These are phyloP conservation scores for Podila clonocystis DNA, from an alignment of 192 early-diverging fungal genomes.

Conservation along the genomic window DNA sequence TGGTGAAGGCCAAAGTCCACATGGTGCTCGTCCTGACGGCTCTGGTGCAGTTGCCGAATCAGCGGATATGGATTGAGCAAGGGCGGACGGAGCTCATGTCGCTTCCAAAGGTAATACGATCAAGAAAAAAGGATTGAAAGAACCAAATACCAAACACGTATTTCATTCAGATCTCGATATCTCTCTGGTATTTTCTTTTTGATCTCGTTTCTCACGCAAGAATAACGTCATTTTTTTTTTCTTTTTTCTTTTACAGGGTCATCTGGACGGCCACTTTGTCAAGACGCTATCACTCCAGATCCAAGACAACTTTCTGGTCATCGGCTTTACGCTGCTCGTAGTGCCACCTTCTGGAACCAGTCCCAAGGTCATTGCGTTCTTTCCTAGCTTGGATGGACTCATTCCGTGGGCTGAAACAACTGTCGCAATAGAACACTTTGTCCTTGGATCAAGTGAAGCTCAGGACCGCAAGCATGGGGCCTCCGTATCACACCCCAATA, in stretches of 20 bases:
- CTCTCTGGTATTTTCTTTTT: neutral
- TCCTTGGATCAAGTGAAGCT: neutral
- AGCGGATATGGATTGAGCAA: slow-evolving; percentile 35
- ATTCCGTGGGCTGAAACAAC: slow-evolving; percentile 44
- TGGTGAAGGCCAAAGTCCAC: slow-evolving; percentile 19
- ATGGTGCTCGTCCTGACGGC: slow-evolving; percentile 42
- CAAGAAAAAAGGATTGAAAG: neutral
- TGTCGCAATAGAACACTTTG: slow-evolving; percentile 40
- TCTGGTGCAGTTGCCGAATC: slow-evolving; percentile 13
- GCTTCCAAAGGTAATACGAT: slow-evolving; percentile 20
- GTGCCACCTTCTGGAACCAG: slow-evolving; percentile 15
- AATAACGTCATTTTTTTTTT: neutral
- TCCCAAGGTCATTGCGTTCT: slow-evolving; percentile 18
- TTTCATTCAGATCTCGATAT: too few species aligned
- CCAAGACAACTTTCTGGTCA: slow-evolving; percentile 26
- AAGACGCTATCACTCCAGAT: slow-evolving; percentile 30
- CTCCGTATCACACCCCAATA: neutral
- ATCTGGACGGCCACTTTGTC: slow-evolving; percentile 27
- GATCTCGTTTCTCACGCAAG: neutral
- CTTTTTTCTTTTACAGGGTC: slow-evolving; percentile 10
- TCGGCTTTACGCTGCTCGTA: slow-evolving; percentile 35
- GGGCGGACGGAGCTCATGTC: slow-evolving; percentile 36
- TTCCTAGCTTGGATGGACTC: slow-evolving; percentile 30
- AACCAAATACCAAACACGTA: neutral
- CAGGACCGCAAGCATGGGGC: neutral